A percentile compares a stretch with the other conserved stretches of the same genome.
These are phyloP conservation scores for Coemansia sp. DNA, from an alignment of 192 early-diverging fungal genomes.

Conservation along the genomic window DNA sequence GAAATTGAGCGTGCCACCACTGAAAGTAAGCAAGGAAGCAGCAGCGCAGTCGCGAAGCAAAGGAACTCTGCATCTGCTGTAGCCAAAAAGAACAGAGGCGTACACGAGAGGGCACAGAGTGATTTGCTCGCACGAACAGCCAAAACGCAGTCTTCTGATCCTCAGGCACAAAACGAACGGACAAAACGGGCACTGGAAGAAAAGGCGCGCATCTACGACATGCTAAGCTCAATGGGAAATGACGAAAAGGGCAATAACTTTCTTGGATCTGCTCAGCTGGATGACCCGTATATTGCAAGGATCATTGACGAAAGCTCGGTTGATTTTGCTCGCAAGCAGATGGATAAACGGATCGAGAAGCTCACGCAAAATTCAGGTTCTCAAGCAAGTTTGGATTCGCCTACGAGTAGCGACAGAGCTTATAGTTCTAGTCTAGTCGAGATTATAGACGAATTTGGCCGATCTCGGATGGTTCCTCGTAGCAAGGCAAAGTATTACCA, in stretches of 20 bases:
- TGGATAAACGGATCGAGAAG: not conserved
- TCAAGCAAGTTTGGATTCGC: not conserved
- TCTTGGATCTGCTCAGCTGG: constrained; percentile 11
- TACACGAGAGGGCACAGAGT: constrained; percentile 19
- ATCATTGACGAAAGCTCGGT: constrained; percentile 48
- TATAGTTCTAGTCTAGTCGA: constrained; percentile 25
- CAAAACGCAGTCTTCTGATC: not conserved
- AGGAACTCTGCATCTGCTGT: not conserved
- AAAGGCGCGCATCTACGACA: constrained; percentile 46
- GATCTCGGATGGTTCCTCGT: constrained; percentile 29
- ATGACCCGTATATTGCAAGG: constrained; percentile 17
- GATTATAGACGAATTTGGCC: constrained; percentile 51
- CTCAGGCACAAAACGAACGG: not conserved
- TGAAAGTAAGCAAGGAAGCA: constrained; percentile 22
- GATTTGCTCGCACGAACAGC: constrained; percentile 19
- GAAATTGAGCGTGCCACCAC: constrained; percentile 35
- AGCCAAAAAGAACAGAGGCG: constrained; percentile 31
- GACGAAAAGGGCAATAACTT: not conserved
- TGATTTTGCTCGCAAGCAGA: constrained; percentile 37
- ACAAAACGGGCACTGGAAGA: constrained; percentile 27
- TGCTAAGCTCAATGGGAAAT: constrained; percentile 14
- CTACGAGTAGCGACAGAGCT: not conserved
- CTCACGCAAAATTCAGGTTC: not conserved
- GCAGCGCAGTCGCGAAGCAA: not conserved
- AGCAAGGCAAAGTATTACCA: constrained; percentile 15